Base-by-base conservation (phyloP, 2,329 filamentous ascomycete genomes). In the Triangularia setosa region DNA sequence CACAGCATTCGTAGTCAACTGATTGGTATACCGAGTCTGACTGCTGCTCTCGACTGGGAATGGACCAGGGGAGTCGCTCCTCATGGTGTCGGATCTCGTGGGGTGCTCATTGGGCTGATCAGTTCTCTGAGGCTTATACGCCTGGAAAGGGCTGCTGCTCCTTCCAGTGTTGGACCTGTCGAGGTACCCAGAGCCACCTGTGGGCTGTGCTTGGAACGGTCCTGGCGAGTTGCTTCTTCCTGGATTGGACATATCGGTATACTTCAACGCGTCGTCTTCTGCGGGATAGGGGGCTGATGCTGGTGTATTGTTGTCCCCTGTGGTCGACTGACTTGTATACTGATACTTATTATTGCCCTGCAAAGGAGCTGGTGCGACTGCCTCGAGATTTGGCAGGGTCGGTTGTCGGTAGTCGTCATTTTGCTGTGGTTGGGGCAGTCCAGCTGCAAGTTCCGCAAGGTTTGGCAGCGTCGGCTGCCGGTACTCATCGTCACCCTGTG, bases 401-500 rank as follows among this genome's bases (percentile, higher is more conserved):
- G 58, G 57, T 44, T 40, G 57, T 11, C 57, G 12, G 57, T 59
- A 24, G 14, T 59, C 35, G 8, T 24, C 28, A 4, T 28, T 25
- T 11, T 25, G 14, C 3, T 59, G 57, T 16, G 28, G 18, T 25
- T 44, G 57, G 30, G 21, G 8, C 3, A n/a, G 23, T 12, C 55
- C 55, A 4, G 54, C 24, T 16, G n/a, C 28, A 9, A 33, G 27
- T 16, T 21, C 28, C 16, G 55, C 52, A 4, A 28, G 40, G 16
- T 59, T 62, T 5, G 65, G 59, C 4, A 59, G 68, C n/a, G 28
- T 58, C 9, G 59, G 24, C 44, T 57, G 60, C 40, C 64, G 65
- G 16, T 65, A 64, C 1, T 64, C 63, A 12, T 62, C 63, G 25
- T 30, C 40, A 4, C 35, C 44, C 16, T 63, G 64, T 8, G 14